Base-by-base conservation (phyloP, 495 filamentous ascomycete species). In the Aspergillus nidulans region DNA sequence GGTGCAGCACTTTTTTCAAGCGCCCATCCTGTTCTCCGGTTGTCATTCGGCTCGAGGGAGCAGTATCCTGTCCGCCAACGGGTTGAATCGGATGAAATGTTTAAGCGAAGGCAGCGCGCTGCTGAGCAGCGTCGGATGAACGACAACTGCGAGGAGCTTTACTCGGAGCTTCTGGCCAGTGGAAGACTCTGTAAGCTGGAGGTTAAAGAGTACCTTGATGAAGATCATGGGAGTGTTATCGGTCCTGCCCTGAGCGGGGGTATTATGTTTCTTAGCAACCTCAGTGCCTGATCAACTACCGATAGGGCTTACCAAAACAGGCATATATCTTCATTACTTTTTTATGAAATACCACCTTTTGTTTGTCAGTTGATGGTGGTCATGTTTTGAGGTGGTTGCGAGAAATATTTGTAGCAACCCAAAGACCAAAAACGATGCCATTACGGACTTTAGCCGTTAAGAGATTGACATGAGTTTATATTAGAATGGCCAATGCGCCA, bases 211-310 rank as follows among this genome's bases (percentile, higher is more conserved):
- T 64, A 64, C 28, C 21, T 48, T 24, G 62, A 61, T 42, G 64
- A 67, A 28, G 62, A 67, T 38, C 62, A 67, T 57, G 59, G 64
- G 3, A 67, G 61, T 46, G 64, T 67, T 4, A 61, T 67, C 43
- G 59, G 56, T 20, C 49, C 51, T 6, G 57, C 61, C 4, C 26
- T 67, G 38, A 67, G 52, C 45, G 62, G 61, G 7, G 55, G 8
- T 6, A 34, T 34, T 6, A 13, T n/a, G 30, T 13, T 34, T 34
- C 10, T 34, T 34, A 18, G n/a, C n/a, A n/a, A n/a, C n/a, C n/a
- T n/a, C n/a, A n/a, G n/a, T n/a, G n/a, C n/a, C n/a, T n/a, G n/a
- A n/a, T n/a, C n/a, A n/a, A n/a, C n/a, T n/a, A n/a, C n/a, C n/a
- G n/a, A n/a, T n/a, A n/a, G n/a, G n/a, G n/a, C n/a, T n/a, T n/a